phyloP scores from a whole-genome alignment of 352 stramenopile species.

The Phytopythium litorale region DNA sequence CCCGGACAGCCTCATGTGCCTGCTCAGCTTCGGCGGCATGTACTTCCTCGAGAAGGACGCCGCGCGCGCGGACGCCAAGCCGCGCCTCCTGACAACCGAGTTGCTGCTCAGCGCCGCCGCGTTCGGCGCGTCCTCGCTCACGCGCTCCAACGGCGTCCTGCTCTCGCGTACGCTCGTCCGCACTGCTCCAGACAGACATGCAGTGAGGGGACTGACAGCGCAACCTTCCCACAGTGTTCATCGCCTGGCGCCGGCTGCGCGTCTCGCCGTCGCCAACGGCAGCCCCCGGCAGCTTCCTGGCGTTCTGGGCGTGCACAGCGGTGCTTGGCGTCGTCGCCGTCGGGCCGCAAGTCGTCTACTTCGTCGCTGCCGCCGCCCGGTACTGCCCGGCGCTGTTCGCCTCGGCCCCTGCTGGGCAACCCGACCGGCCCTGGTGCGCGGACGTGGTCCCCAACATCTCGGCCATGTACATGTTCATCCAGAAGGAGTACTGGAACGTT shows the following conservation, averaged over 20 bases:
- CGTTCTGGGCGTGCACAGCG: constrained; percentile 58
- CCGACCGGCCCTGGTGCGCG: constrained; percentile 68
- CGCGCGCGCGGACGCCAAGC: constrained; percentile 9
- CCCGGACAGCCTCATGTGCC: constrained; percentile 55
- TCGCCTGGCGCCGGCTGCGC: constrained; percentile 63
- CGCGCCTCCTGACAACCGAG: constrained; percentile 17
- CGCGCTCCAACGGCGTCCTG: constrained; percentile 73
- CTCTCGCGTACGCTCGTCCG: constrained; percentile 69
- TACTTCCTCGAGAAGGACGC: constrained; percentile 46
- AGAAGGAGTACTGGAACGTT: constrained; percentile 95
- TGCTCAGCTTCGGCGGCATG: constrained; percentile 76
- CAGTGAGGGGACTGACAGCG: background rate
- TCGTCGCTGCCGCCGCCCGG: constrained; percentile 43
- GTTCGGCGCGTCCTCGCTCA: constrained; percentile 64
- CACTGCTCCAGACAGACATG: too few relatives aligned
- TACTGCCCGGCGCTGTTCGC: constrained; percentile 59
- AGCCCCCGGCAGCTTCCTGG: constrained; percentile 29
- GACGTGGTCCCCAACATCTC: constrained; percentile 64
- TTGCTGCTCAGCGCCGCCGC: constrained; percentile 37
- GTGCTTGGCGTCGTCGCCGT: constrained; percentile 55
- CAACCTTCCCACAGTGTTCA: constrained; percentile 44
- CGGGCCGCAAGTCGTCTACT: constrained; percentile 68
- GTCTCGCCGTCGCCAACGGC: constrained; percentile 42
- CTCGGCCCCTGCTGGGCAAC: constrained; percentile 3
- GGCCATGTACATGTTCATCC: constrained; percentile 93